Base-by-base conservation (phyloP, 371 early-diverging fungal genomes). In the Haplosporangium sp. region DNA sequence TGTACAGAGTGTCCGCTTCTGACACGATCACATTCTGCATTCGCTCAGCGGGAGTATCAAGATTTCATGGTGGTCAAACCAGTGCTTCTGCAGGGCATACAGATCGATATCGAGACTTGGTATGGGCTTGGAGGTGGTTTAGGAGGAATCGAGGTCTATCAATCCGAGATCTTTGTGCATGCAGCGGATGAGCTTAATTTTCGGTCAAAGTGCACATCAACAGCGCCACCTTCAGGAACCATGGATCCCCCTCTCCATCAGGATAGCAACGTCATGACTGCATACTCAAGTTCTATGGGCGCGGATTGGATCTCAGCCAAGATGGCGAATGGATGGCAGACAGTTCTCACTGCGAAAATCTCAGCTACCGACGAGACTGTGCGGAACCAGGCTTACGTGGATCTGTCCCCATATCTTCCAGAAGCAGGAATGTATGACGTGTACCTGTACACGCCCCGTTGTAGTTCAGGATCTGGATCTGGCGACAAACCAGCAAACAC, bases 61-160 rank as follows among this genome's bases (percentile, higher is more conserved):
- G 93, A 92, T 56, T 93, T 87, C 66, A 80, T 93, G 51, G 76
- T 83, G n/a, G 70, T 62, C n/a, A 69, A 74, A 37, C 74, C 84
- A 2, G 67, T 56, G 2, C 38, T 84, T 9, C 57, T 88, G 46
- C 81, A 71, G 20, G 92, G 89, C n/a, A 72, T 90, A 21, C 86
- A 85, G 36, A 83, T 94, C 53, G 85, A 89, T 53, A 81, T 94
- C 45, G 70, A 81, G 12, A 89, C 90, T 10, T 94, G 89, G 91
- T 92, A 93, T 58, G 94, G 94, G 7, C 65, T 62, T 8, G 90
- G 94, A 40, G 94, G 90, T 54, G 94, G 94, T 6, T 82, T 94
- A 38, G 84, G 86, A 47, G 84, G 86, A 48, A 81, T 94, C 41
- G 86, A 91, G 67, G 77, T 93, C 5, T 94, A 86, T 62, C 93